Conservation (phyloP, 2,329 filamentous ascomycete species). For the Annulohypoxylon truncatum region DNA sequence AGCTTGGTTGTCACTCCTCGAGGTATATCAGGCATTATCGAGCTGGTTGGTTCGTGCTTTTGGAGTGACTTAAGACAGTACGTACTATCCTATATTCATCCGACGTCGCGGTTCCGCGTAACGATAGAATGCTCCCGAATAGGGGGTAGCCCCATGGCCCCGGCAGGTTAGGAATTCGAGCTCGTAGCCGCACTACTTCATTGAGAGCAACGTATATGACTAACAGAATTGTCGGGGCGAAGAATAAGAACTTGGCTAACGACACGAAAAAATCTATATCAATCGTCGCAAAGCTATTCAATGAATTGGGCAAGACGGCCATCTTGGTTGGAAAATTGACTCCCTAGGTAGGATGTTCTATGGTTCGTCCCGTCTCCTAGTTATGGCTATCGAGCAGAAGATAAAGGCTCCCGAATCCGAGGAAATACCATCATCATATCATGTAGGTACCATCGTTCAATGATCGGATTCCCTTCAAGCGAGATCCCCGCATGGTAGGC, state of each 20-base stretch:
- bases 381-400: background rate
- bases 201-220: conserved; percentile 30
- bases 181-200: conserved; percentile 31
- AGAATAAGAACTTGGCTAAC: conserved; percentile 11
- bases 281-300: conserved; percentile 6
- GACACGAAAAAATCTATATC: background rate
- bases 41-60: no score
- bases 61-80: background rate
- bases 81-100: conserved; percentile 45
- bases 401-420: background rate
- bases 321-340: conserved; percentile 8
- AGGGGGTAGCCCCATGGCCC: conserved; percentile 37
- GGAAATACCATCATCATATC: background rate
- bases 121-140: conserved; percentile 33
- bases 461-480: background rate
- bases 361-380: background rate
- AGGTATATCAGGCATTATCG: background rate
- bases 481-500: conserved; percentile 18
- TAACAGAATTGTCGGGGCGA: conserved; percentile 7
- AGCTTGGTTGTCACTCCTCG: background rate
- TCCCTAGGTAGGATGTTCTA: background rate
- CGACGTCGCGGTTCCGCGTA: conserved; percentile 36
- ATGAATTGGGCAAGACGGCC: conserved; percentile 16
- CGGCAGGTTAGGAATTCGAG: conserved; percentile 30
- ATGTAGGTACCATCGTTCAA: conserved; percentile 1